These are phyloP conservation scores for Nannochloris sp. DNA, from an alignment of 139 green algal genomes.

Conservation along the genomic window DNA sequence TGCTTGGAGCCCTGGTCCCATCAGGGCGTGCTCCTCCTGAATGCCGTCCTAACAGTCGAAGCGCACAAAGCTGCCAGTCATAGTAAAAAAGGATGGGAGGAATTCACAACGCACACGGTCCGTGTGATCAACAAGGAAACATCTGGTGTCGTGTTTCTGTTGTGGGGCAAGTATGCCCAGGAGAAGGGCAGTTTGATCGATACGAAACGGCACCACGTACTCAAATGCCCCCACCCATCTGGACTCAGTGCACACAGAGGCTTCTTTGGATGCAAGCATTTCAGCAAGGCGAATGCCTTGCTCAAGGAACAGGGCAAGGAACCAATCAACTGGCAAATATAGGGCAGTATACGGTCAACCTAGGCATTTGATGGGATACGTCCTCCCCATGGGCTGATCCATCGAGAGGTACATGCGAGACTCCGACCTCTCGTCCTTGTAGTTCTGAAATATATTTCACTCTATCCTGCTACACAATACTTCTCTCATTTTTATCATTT, in stretches of 20 bases:
- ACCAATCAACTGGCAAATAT: constrained; percentile 74
- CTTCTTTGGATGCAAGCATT: constrained; percentile 86
- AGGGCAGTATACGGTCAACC: background rate
- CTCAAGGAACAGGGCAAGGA: constrained; percentile 48
- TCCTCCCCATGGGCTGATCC: too few relatives aligned
- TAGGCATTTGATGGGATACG: too few relatives aligned
- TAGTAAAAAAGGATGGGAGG: constrained; percentile 82
- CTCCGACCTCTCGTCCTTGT: too few relatives aligned
- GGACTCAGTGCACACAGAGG: constrained; percentile 59
- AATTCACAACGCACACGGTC: constrained; percentile 81
- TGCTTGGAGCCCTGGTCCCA: constrained; percentile 47
- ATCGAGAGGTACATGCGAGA: too few relatives aligned
- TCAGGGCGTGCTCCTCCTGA: constrained; percentile 86
- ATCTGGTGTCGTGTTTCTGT: constrained; percentile 76
- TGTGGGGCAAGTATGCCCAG: constrained; percentile 80
- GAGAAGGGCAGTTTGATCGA: constrained; percentile 36
- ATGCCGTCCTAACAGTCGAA: constrained; percentile 85
- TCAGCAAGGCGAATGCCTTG: constrained; percentile 63
- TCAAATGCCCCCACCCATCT: constrained; percentile 60
- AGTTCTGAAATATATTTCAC: too few relatives aligned
- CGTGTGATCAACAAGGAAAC: constrained; percentile 44
- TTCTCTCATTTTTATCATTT: too few relatives aligned
- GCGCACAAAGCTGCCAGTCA: constrained; percentile 74
- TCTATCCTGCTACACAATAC: too few relatives aligned
- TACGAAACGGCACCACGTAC: constrained; percentile 50